A percentile compares a stretch with the other conserved stretches of the same genome.
Evolutionary conservation across 257 asterid genomes (phyloP).

Genomic region (Lycium barbarum): DNA sequence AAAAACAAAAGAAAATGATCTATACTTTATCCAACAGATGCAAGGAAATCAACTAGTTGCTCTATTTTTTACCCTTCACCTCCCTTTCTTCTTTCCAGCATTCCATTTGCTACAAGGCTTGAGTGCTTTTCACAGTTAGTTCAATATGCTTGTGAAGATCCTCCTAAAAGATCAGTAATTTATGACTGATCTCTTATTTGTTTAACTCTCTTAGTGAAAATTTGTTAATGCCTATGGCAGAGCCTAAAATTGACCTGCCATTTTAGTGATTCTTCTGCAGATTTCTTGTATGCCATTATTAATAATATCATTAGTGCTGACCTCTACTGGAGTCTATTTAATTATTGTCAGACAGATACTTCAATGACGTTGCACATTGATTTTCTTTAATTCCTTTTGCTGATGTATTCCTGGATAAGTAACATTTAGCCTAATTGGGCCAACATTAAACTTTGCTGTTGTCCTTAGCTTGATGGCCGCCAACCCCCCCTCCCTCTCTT

Average conservation of each 20-base stretch:
- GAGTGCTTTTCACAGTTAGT: background rate
- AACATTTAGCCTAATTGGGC: conserved; percentile 15
- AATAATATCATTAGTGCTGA: background rate
- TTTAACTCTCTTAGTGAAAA: background rate
- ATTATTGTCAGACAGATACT: background rate
- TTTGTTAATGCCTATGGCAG: conserved; percentile 8
- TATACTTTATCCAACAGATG: conserved; percentile 14
- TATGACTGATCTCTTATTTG: conserved; percentile 19
- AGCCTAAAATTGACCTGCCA: conserved; percentile 5
- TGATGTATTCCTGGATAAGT: background rate
- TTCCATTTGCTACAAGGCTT: conserved; percentile 9
- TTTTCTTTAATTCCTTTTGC: background rate
- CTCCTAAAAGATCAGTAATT: background rate
- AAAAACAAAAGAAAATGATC: conserved; percentile 12
- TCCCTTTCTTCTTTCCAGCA: conserved; percentile 23
- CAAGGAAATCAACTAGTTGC: conserved; percentile 17
- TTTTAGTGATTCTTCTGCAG: conserved; percentile 16
- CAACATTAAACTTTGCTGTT: background rate
- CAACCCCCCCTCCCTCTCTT: background rate
- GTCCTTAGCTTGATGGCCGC: background rate
- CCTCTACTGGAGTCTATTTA: background rate
- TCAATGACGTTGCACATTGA: background rate
- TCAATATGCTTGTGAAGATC: conserved; percentile 1
- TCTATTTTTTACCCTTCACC: conserved; percentile 3
- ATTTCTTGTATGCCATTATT: background rate